Evolutionary conservation across 768 basidiomycete genomes (phyloP), one percentile per base, ranked within the genome.

Genomic region (Zangia roseola): DNA sequence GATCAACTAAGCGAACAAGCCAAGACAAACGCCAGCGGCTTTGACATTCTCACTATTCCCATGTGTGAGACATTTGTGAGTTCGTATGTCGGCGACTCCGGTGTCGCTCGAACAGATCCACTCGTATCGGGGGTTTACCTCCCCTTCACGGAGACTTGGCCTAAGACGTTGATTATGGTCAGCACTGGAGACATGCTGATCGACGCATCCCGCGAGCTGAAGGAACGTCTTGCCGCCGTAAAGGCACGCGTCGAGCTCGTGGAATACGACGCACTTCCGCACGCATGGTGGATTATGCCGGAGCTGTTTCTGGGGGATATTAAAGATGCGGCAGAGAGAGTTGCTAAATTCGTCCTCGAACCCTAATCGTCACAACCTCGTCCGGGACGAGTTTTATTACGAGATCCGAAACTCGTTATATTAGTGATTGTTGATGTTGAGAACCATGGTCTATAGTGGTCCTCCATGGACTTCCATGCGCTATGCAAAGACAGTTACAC

Each of bases 281-380:
- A 67, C 47, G 50, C 8, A 3, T 65, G 62, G 57, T 67, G 63
- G 62, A 6, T 21, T 4, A 12, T 64, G 31, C 28, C 50, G 2
- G 20, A 50, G 2, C 14, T 55, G 0, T 65, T 67, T 30, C 16
- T 35, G 6, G 56, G 53, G 19, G 37, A 53, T 6, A 14, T 55
- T 2, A 36, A 24, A 3, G 62, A 59, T 25, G 45, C 52, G 12
- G 43, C 24, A 14, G 16, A 50, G 39, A 61, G 56, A 24, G 26
- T 53, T 4, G 44, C 51, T 26, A 31, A 20, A 13, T 52, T 54
- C n/a, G 40, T 47, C 40, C n/a, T 60, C 1, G 45, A 40, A 23
- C 35, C n/a, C n/a, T n/a, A n/a, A n/a, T n/a, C n/a, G n/a, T n/a
- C n/a, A n/a, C n/a, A n/a, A n/a, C n/a, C n/a, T n/a, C n/a, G n/a